These are phyloP conservation scores for Backusella macrospora DNA, from an alignment of 192 early-diverging fungal species.

Conservation along the genomic window DNA sequence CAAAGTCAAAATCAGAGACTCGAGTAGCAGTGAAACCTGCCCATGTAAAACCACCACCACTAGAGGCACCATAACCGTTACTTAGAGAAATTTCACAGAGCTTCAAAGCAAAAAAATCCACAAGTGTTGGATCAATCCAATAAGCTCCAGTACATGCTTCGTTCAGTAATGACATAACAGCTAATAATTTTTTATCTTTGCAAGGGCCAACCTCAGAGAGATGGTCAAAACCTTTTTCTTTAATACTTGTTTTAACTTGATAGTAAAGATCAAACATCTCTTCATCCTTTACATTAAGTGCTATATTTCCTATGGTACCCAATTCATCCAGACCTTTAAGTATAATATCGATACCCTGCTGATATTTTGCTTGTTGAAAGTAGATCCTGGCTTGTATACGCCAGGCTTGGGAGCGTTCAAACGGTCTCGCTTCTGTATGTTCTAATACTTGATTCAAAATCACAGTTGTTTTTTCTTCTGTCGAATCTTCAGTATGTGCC, in stretches of 20 bases:
- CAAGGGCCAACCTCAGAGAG: constrained; percentile 11
- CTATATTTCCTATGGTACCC: background rate
- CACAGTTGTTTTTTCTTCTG: background rate
- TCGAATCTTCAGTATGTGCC: background rate
- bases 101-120: constrained; percentile 25
- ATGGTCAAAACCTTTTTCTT: constrained; percentile 10
- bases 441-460: constrained; percentile 17
- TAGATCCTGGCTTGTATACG: constrained; percentile 23
- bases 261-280: background rate
- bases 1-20: constrained; percentile 17
- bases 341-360: constrained; percentile 21
- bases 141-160: constrained; percentile 33
- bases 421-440: constrained; percentile 5
- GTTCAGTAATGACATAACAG: constrained; percentile 29
- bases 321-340: constrained; percentile 19
- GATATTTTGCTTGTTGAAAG: constrained; percentile 27
- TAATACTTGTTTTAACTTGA: background rate
- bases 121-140: constrained; percentile 25
- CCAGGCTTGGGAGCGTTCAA: constrained; percentile 30
- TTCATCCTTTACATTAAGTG: background rate
- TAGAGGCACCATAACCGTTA: constrained; percentile 21
- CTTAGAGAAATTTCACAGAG: constrained; percentile 22
- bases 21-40: constrained; percentile 24
- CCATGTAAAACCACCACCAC: constrained; percentile 28
- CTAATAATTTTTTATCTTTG: constrained; percentile 16